Percentiles rank a stretch among this genome's conserved stretches.
Evolutionary conservation across 176 grass and related monocot genomes (phyloP).

Genomic region (Bolboschoenus planiculmis): DNA sequence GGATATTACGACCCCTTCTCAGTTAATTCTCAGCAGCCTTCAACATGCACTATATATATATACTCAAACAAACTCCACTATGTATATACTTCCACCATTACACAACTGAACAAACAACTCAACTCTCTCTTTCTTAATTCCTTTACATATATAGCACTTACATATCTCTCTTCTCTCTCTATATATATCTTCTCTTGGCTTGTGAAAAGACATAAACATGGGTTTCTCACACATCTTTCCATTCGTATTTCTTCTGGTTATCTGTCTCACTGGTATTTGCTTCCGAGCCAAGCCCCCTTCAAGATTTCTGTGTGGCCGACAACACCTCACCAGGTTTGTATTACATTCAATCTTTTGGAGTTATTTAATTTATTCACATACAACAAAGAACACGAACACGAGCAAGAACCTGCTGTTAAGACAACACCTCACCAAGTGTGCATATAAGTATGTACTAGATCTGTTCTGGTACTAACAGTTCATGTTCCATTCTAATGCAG

Average conservation of each 20-base stretch:
- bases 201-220: neutral
- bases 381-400: neutral
- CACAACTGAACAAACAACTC: neutral
- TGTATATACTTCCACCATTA: neutral
- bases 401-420: neutral
- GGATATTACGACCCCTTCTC: neutral
- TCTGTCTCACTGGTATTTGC: neutral
- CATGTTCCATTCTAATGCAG: neutral
- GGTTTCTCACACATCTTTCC: neutral
- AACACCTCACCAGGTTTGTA: neutral
- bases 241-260: neutral
- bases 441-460: neutral
- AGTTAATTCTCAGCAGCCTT: neutral
- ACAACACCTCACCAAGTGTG: neutral
- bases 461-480: neutral
- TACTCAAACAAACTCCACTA: neutral
- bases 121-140: neutral
- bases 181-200: no score
- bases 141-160: neutral
- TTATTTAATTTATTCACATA: neutral
- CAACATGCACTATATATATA: neutral
- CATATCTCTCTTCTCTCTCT: neutral
- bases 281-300: slow-evolving; percentile 1
- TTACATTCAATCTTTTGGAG: no score
- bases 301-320: slow-evolving; percentile 25